phyloP scores from a whole-genome alignment of 495 filamentous ascomycete genomes.

The Penicillium pulvis region DNA sequence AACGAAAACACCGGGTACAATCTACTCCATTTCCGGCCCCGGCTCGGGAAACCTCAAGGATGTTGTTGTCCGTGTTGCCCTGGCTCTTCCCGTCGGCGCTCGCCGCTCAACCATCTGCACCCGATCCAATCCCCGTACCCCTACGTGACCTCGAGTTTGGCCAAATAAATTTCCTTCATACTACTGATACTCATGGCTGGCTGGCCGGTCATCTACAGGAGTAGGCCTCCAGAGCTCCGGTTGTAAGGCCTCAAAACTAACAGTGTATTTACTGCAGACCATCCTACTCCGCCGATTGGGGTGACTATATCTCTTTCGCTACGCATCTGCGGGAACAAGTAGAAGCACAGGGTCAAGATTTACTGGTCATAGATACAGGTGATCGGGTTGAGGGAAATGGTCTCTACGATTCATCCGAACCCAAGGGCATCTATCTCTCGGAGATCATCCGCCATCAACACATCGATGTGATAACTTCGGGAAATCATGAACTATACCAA shows the following conservation, averaged over 20 bases:
- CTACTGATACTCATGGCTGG: conserved; percentile 96
- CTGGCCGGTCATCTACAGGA: conserved; percentile 91
- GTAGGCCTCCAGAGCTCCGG: conserved; percentile 41
- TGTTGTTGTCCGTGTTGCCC: conserved; percentile 26
- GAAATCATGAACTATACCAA: conserved; percentile 96
- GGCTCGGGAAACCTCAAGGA: conserved; percentile 1
- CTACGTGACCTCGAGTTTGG: conserved; percentile 86
- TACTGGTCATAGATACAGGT: conserved; percentile 90
- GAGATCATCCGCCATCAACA: conserved; percentile 81
- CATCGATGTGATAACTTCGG: conserved; percentile 83
- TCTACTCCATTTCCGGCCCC: conserved; percentile 1
- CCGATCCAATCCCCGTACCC: conserved; percentile 74
- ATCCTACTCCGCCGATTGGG: conserved; percentile 94
- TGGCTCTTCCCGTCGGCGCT: conserved; percentile 33
- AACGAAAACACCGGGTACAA: not conserved
- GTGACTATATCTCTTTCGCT: conserved; percentile 94
- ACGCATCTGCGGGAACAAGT: conserved; percentile 76
- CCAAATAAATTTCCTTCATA: conserved; percentile 91
- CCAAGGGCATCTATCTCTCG: conserved; percentile 84
- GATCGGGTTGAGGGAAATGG: conserved; percentile 95
- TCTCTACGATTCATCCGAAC: conserved; percentile 87
- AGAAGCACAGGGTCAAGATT: conserved; percentile 74
- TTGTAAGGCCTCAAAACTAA: conserved; percentile 12
- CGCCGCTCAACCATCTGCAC: conserved; percentile 78
- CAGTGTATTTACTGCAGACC: conserved; percentile 53